Evolutionary conservation across 2,329 filamentous ascomycete species (phyloP).

Genomic region (Colletotrichum kahawae): DNA sequence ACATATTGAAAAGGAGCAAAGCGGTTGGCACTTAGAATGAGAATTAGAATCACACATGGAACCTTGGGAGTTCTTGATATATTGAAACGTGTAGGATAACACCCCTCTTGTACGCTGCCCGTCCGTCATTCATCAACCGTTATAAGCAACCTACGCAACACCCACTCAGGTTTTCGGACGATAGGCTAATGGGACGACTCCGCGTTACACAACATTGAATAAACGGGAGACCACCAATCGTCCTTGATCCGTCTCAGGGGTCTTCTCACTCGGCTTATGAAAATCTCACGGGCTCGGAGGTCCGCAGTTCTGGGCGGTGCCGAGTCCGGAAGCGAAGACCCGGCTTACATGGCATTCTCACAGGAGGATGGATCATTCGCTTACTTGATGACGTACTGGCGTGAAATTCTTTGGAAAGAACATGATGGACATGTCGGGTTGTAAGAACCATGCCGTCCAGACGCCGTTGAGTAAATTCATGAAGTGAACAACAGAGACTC

Average conservation of each 20-base stretch:
- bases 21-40: rapidly evolving
- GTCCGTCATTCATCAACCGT: not conserved
- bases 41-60: no score
- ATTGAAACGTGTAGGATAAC: rapidly evolving
- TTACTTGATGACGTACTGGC: no score
- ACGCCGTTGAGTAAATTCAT: not conserved
- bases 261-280: rapidly evolving
- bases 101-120: not conserved
- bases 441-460: not conserved
- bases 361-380: no score
- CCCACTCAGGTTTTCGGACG: not conserved
- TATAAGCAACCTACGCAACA: not conserved
- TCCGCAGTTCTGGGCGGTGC: not conserved
- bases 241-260: rapidly evolving
- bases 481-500: not conserved
- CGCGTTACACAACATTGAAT: not conserved
- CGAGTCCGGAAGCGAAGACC: not conserved
- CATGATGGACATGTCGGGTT: not conserved
- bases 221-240: not conserved
- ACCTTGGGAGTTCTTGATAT: not conserved
- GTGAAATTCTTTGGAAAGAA: no score
- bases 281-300: not conserved
- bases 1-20: not conserved
- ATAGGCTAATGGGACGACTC: not conserved
- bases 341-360: no score